Percentiles rank a stretch among this genome's conserved stretches.
Evolutionary conservation across 306 rosid species (phyloP).

Genomic region (Psophocarpus tetragonolobus): DNA sequence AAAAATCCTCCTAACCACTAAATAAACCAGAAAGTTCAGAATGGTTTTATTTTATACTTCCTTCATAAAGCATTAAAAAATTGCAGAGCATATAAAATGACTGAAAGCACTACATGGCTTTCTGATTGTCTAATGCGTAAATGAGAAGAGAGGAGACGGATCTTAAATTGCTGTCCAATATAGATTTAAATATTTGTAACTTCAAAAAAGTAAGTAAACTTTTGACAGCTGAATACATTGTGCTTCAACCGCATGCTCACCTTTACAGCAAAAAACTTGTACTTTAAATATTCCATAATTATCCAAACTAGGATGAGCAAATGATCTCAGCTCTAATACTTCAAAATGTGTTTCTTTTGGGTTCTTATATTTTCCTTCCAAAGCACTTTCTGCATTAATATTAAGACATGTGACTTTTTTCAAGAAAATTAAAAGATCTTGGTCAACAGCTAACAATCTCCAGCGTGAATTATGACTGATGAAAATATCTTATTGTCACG

Average conservation of each 20-base stretch:
- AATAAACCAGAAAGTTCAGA: not conserved
- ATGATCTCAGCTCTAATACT: not conserved
- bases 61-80: not conserved
- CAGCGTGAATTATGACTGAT: not conserved
- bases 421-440: not conserved
- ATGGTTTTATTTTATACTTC: not conserved
- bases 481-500: not conserved
- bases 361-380: not conserved
- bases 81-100: not conserved
- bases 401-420: not conserved
- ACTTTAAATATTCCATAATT: not conserved
- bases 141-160: not conserved
- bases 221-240: not conserved
- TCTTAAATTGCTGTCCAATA: not conserved
- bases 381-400: not conserved
- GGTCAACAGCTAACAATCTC: not conserved
- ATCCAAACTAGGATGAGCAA: not conserved
- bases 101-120: not conserved
- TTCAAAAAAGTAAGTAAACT: not conserved
- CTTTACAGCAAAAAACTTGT: not conserved
- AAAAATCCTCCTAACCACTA: not conserved
- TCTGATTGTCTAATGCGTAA: not conserved
- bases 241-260: slow-evolving; percentile 10
- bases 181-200: not conserved
- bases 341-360: not conserved